These are phyloP conservation scores for Posidonia oceanica DNA, from an alignment of 116 monocot species.

Conservation along the genomic window DNA sequence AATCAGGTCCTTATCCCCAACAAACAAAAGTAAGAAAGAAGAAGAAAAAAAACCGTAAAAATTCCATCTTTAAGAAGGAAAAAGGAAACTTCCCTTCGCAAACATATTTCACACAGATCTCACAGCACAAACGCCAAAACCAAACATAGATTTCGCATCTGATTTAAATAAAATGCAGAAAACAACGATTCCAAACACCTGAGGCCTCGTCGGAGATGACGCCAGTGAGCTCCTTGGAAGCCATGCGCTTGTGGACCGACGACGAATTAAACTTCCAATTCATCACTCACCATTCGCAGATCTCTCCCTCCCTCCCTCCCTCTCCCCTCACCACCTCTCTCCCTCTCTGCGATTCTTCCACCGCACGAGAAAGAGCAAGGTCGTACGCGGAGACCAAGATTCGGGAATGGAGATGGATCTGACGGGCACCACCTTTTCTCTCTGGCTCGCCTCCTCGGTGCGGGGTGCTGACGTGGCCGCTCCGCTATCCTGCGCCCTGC, in stretches of 20 bases:
- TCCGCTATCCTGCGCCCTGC: not conserved
- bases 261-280: slow-evolving; percentile 43
- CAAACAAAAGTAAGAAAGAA: not conserved
- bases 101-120: too few relatives aligned
- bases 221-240: slow-evolving; percentile 32
- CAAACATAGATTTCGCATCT: too few relatives aligned
- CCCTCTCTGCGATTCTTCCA: not conserved
- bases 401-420: not conserved
- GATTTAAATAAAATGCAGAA: too few relatives aligned
- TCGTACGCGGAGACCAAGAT: not conserved
- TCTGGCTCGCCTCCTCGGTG: not conserved
- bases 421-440: not conserved
- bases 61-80: not conserved
- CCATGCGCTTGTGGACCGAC: slow-evolving; percentile 41
- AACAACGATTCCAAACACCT: slow-evolving; percentile 6
- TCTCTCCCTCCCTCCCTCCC: too few relatives aligned
- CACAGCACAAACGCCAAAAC: too few relatives aligned
- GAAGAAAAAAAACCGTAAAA: not conserved
- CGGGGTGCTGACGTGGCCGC: not conserved
- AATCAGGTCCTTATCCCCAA: too few relatives aligned
- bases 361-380: not conserved
- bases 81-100: too few relatives aligned
- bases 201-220: slow-evolving; percentile 13
- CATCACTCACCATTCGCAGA: slow-evolving; percentile 8
- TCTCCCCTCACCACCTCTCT: too few relatives aligned